Evolutionary conservation across 78 protist species (phyloP).

Genomic region (Bodo saltans): DNA sequence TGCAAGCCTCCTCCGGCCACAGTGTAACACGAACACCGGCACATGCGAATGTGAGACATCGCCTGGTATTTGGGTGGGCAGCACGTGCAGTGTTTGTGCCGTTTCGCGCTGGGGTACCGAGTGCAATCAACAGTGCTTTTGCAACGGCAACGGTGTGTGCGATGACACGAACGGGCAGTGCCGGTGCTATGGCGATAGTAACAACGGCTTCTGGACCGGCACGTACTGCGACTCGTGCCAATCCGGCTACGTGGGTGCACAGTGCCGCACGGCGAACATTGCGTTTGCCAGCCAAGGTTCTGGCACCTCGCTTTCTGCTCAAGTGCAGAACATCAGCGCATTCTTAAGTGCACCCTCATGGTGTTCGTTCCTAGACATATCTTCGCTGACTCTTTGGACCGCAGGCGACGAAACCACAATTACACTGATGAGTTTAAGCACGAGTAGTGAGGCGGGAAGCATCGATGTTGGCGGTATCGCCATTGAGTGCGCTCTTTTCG

Average conservation of each 20-base stretch:
- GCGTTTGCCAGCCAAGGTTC: too few species aligned
- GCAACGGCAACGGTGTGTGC: constrained; percentile 13
- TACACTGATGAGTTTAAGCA: too few species aligned
- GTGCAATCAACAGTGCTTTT: neutral
- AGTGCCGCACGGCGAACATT: neutral
- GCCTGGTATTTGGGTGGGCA: neutral
- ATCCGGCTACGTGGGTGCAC: neutral
- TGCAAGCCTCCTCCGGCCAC: neutral
- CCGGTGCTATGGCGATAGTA: neutral
- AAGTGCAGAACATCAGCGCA: too few species aligned
- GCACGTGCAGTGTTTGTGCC: neutral
- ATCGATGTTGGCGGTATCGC: too few species aligned
- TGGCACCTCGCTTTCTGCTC: too few species aligned
- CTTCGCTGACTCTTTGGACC: too few species aligned
- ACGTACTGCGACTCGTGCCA: neutral
- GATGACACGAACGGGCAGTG: neutral
- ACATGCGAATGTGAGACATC: neutral
- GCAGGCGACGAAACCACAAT: too few species aligned
- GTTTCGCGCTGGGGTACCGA: neutral
- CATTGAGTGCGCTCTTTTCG: too few species aligned
- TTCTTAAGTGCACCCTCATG: too few species aligned
- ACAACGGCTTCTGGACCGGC: neutral
- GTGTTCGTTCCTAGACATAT: too few species aligned
- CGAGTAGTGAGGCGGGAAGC: too few species aligned
- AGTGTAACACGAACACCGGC: neutral